Conservation (phyloP, 352 stramenopile species). For the Phytophthora boehmeriae region DNA sequence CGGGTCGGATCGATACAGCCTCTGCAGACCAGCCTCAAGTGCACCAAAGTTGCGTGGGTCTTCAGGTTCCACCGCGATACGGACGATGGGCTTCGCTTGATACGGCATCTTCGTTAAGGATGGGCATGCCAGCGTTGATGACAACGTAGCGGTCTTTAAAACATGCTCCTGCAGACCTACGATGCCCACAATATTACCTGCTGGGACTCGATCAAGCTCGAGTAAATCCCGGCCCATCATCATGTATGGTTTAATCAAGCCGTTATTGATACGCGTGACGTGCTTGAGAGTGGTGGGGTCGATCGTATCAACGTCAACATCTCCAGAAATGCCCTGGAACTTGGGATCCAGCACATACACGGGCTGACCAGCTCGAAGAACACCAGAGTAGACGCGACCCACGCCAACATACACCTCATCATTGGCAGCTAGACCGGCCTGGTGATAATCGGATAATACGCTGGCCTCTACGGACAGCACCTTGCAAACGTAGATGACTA, state of each 20-base stretch:
- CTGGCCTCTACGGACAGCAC: conserved; percentile 90
- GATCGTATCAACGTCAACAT: conserved; percentile 36
- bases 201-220: conserved; percentile 73
- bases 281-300: conserved; percentile 50
- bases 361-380: conserved; percentile 59
- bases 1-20: conserved; percentile 92
- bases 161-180: conserved; percentile 88
- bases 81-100: conserved; percentile 92
- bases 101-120: conserved; percentile 90
- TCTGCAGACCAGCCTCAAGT: conserved; percentile 86
- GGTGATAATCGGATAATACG: conserved; percentile 81
- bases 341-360: conserved; percentile 91
- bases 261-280: conserved; percentile 53
- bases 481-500: conserved; percentile 93
- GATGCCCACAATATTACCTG: conserved; percentile 91
- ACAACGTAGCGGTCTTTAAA: conserved; percentile 91
- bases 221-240: conserved; percentile 93
- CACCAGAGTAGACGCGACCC: conserved; percentile 90
- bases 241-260: conserved; percentile 85
- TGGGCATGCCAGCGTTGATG: conserved; percentile 75
- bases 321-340: conserved; percentile 70
- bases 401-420: conserved; percentile 93
- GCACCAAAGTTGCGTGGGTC: conserved; percentile 87
- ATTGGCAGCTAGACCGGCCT: conserved; percentile 44
- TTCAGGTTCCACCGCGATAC: conserved; percentile 90